These are phyloP conservation scores for Spathaspora girioi DNA, from an alignment of 805 yeast species.

Conservation along the genomic window DNA sequence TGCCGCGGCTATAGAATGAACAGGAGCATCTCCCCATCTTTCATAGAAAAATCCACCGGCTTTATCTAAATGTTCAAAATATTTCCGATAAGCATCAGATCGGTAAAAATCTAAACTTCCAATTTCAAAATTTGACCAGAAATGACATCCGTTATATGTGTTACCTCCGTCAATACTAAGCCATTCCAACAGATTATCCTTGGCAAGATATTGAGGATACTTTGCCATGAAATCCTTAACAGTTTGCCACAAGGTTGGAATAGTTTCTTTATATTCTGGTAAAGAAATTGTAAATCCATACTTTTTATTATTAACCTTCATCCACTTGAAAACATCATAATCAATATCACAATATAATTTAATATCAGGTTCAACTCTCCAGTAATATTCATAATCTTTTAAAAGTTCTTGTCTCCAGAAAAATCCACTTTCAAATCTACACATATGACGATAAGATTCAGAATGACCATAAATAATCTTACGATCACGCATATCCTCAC, in stretches of 20 bases:
- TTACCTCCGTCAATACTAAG: slow-evolving; percentile 69
- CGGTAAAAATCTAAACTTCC: slow-evolving; percentile 73
- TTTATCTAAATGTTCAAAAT: slow-evolving; percentile 68
- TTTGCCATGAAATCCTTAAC: slow-evolving; percentile 61
- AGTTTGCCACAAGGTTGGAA: slow-evolving; percentile 77
- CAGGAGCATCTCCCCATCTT: slow-evolving; percentile 93
- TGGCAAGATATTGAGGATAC: slow-evolving; percentile 57
- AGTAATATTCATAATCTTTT: slow-evolving; percentile 78
- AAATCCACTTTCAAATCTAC: slow-evolving; percentile 86
- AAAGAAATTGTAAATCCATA: slow-evolving; percentile 84
- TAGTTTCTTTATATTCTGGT: slow-evolving; percentile 78
- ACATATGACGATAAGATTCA: slow-evolving; percentile 83
- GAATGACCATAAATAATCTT: slow-evolving; percentile 73
- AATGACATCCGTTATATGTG: slow-evolving; percentile 81
- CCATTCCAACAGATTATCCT: slow-evolving; percentile 64
- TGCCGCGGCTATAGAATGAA: slow-evolving; percentile 82
- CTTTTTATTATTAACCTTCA: slow-evolving; percentile 69
- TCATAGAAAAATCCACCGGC: slow-evolving; percentile 87
- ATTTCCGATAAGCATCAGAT: slow-evolving; percentile 61
- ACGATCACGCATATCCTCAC: slow-evolving; percentile 52
- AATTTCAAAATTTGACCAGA: slow-evolving; percentile 87
- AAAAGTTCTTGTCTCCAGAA: slow-evolving; percentile 74
- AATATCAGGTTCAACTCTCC: slow-evolving; percentile 90
- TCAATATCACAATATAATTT: slow-evolving; percentile 76
- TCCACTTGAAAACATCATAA: slow-evolving; percentile 78